These are phyloP conservation scores for Cladosporium phlei DNA, from an alignment of 2,329 filamentous ascomycete genomes.

Conservation along the genomic window DNA sequence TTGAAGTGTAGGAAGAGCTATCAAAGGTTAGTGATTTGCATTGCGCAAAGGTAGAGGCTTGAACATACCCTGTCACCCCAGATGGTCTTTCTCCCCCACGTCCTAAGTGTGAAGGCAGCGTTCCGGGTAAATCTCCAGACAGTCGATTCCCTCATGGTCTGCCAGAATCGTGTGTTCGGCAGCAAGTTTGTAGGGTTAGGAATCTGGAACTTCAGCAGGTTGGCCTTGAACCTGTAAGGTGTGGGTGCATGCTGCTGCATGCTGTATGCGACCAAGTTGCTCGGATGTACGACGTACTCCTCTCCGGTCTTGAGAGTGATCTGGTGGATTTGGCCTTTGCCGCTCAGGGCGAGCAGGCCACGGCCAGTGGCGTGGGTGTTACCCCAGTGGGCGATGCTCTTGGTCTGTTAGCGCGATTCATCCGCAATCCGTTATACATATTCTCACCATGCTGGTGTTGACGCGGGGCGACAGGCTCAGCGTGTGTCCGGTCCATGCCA, in stretches of 20 bases:
- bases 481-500: slow-evolving; percentile 96
- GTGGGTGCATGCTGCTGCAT: slow-evolving; percentile 67
- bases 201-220: slow-evolving; percentile 68
- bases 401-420: slow-evolving; percentile 35
- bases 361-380: slow-evolving; percentile 83
- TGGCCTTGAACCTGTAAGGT: slow-evolving; percentile 83
- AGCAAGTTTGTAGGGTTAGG: slow-evolving; percentile 62
- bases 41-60: background rate
- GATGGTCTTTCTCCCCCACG: slow-evolving; percentile 72
- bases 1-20: slow-evolving; percentile 82
- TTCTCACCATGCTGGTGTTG: slow-evolving; percentile 61
- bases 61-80: slow-evolving; percentile 75
- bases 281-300: slow-evolving; percentile 84
- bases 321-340: slow-evolving; percentile 85
- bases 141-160: slow-evolving; percentile 63
- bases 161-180: slow-evolving; percentile 67
- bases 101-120: slow-evolving; percentile 65
- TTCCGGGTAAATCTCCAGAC: slow-evolving; percentile 67
- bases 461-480: slow-evolving; percentile 70
- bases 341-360: slow-evolving; percentile 77
- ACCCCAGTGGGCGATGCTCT: slow-evolving; percentile 81
- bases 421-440: background rate
- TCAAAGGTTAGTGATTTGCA: slow-evolving; percentile 8
- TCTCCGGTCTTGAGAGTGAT: slow-evolving; percentile 76
- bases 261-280: slow-evolving; percentile 86